Conservation (phyloP, 1,139 yeast species). For the Debaryomycetaceae sp. region DNA sequence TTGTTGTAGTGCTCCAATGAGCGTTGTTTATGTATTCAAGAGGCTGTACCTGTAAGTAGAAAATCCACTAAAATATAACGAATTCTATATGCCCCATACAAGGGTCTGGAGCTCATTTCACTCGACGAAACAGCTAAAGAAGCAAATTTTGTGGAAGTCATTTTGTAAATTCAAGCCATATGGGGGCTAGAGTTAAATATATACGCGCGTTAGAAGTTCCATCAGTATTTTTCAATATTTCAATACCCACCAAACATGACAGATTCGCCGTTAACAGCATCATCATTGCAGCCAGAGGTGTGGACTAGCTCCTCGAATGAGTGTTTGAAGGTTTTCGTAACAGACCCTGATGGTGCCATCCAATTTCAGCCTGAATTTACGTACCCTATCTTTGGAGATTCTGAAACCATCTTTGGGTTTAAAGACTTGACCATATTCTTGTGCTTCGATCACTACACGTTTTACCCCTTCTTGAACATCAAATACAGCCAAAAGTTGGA, state of each 20-base stretch:
- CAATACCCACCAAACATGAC: background rate
- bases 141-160: too few relatives aligned
- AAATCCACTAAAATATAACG: too few relatives aligned
- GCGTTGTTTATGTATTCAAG: background rate
- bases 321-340: slow-evolving; percentile 49
- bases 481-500: slow-evolving; percentile 52
- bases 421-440: slow-evolving; percentile 54
- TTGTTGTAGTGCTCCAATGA: slow-evolving; percentile 71
- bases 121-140: too few relatives aligned
- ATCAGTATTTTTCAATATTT: background rate
- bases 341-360: slow-evolving; percentile 54
- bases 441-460: slow-evolving; percentile 46
- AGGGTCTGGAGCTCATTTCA: too few relatives aligned
- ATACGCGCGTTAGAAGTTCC: background rate
- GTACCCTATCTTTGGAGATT: slow-evolving; percentile 89
- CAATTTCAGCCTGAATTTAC: slow-evolving; percentile 73
- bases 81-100: too few relatives aligned
- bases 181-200: background rate
- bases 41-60: too few relatives aligned
- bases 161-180: too few relatives aligned
- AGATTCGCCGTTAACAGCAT: slow-evolving; percentile 7
- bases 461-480: slow-evolving; percentile 50
- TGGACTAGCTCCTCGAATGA: slow-evolving; percentile 73
- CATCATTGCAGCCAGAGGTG: slow-evolving; percentile 46
- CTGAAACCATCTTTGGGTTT: slow-evolving; percentile 86